Percentiles rank a stretch among this genome's conserved stretches.
phyloP scores from a whole-genome alignment of 2,329 filamentous ascomycete species.

The Beauveria sp. region DNA sequence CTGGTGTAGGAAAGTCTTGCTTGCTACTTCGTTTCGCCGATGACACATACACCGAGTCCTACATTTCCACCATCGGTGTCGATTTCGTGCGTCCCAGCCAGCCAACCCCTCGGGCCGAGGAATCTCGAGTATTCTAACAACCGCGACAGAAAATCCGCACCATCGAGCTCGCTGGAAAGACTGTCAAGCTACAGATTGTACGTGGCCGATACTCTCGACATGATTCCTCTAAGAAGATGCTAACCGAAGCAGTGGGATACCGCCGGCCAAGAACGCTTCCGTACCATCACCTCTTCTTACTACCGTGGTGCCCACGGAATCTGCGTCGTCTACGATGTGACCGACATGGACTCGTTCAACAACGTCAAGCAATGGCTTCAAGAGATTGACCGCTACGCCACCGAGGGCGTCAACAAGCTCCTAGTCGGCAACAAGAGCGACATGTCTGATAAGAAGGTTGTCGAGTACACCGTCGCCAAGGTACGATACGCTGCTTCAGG shows the following conservation, averaged over 20 bases:
- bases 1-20: constrained; percentile 99
- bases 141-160: constrained; percentile 87
- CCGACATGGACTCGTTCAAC: constrained; percentile 99
- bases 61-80: constrained; percentile 99
- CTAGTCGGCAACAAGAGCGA: constrained; percentile 99
- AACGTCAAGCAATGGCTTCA: constrained; percentile 99
- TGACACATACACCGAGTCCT: constrained; percentile 98
- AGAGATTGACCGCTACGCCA: constrained; percentile 98
- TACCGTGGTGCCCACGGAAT: constrained; percentile 98
- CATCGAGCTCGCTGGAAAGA: constrained; percentile 99
- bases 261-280: constrained; percentile 97
- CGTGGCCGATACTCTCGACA: constrained; percentile 27
- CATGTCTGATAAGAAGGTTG: constrained; percentile 99
- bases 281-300: constrained; percentile 98
- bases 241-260: constrained; percentile 76
- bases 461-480: constrained; percentile 99
- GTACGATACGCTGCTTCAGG: constrained; percentile 41
- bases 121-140: not conserved
- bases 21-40: constrained; percentile 95
- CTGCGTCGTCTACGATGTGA: constrained; percentile 99
- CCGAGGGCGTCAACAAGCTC: constrained; percentile 98
- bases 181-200: constrained; percentile 98
- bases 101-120: not conserved
- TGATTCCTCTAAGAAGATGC: not conserved
- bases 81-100: constrained; percentile 70